Evolutionary conservation across 2,329 filamentous ascomycete genomes (phyloP).

Genomic region (Claviceps africana): DNA sequence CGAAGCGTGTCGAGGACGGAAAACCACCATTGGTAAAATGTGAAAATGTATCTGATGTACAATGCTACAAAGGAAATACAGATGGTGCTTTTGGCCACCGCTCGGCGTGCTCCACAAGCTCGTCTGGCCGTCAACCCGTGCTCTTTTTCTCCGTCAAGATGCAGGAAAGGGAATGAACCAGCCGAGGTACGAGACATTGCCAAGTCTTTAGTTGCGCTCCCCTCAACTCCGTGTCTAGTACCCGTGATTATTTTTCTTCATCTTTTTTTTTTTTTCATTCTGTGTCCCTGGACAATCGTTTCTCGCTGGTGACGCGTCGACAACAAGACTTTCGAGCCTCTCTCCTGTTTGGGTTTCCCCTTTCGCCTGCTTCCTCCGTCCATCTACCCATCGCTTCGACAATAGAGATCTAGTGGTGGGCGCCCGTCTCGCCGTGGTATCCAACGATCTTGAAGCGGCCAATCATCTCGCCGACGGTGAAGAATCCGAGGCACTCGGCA

Average conservation of each 20-base stretch:
- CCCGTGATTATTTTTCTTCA: not conserved
- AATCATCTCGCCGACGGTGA: conserved; percentile 94
- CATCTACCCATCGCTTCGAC: not conserved
- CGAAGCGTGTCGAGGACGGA: not conserved
- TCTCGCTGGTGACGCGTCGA: too few relatives aligned
- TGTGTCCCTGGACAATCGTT: too few relatives aligned
- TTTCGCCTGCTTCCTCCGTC: not conserved
- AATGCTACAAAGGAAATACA: conserved; percentile 7
- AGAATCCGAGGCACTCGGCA: conserved; percentile 89
- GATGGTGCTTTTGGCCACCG: not conserved
- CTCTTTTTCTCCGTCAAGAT: not conserved
- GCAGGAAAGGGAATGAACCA: not conserved
- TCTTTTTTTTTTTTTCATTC: too few relatives aligned
- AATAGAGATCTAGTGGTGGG: conserved; percentile 41
- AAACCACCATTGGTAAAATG: not conserved
- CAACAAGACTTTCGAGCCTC: too few relatives aligned
- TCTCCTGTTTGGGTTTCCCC: not conserved
- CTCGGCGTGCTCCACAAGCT: not conserved
- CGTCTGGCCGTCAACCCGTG: not conserved
- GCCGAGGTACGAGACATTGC: not conserved
- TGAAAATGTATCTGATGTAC: conserved; percentile 8
- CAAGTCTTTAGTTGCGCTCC: not conserved
- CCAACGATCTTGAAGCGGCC: conserved; percentile 90
- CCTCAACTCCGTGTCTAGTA: not conserved
- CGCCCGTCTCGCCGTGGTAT: conserved; percentile 60